Conservation (phyloP, 1,284 basidiomycete species). For the Phlebopus sp. region DNA sequence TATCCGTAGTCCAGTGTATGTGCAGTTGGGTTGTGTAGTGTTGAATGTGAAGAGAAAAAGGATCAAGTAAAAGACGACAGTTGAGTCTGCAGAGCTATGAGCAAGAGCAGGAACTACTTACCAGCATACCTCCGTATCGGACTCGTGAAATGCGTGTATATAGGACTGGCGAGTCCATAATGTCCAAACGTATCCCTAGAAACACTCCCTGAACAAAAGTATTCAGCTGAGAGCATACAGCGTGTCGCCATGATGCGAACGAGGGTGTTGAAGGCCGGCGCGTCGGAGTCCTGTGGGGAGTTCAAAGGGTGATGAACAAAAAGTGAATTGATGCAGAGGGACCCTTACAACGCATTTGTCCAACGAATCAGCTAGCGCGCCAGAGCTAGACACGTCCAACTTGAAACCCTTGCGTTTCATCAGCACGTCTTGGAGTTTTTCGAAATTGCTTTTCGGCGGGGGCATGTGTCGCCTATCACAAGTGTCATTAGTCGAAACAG, state of each 20-base stretch:
- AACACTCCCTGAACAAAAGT: slow-evolving; percentile 95
- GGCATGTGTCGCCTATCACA: slow-evolving; percentile 80
- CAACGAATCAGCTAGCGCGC: slow-evolving; percentile 85
- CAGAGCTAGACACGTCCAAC: slow-evolving; percentile 92
- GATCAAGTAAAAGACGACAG: slow-evolving; percentile 30
- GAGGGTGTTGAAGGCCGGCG: slow-evolving; percentile 94
- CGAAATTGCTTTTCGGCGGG: slow-evolving; percentile 93
- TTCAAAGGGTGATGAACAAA: not conserved
- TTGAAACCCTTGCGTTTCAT: slow-evolving; percentile 81
- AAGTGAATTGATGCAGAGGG: not conserved
- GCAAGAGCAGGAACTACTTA: slow-evolving; percentile 37
- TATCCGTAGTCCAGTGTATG: no score
- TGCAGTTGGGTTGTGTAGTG: not conserved
- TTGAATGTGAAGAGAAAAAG: not conserved
- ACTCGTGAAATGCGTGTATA: slow-evolving; percentile 98
- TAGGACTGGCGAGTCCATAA: slow-evolving; percentile 93
- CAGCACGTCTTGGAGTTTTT: slow-evolving; percentile 92
- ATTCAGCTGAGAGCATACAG: slow-evolving; percentile 98
- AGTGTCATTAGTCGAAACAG: no score
- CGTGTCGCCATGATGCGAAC: slow-evolving; percentile 99
- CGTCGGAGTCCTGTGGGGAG: slow-evolving; percentile 59
- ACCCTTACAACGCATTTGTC: slow-evolving; percentile 83
- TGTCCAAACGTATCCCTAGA: slow-evolving; percentile 92
- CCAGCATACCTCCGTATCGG: slow-evolving; percentile 94
- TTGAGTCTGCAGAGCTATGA: slow-evolving; percentile 19